phyloP scores from a whole-genome alignment of 2,329 filamentous ascomycete species.

The Ascochyta lentis region DNA sequence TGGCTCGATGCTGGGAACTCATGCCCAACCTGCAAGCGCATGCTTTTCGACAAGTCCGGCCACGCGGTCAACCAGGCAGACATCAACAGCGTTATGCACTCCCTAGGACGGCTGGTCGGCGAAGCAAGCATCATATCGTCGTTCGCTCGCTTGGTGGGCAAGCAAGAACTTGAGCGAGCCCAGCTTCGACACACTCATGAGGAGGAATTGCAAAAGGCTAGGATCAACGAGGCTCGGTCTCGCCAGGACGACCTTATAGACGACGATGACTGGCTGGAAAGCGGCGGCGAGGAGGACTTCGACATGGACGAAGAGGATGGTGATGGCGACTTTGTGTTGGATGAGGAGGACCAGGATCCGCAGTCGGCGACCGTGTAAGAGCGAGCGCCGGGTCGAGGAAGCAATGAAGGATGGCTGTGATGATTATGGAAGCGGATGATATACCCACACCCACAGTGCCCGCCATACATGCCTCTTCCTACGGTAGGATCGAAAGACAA shows the following conservation, averaged over 20 bases:
- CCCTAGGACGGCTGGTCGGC: background rate
- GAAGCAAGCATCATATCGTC: slow-evolving; percentile 3
- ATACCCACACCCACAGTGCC: background rate
- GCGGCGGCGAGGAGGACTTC: slow-evolving; percentile 18
- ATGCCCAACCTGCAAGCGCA: slow-evolving; percentile 28
- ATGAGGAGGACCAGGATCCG: slow-evolving; percentile 3
- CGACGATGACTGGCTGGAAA: slow-evolving; percentile 12
- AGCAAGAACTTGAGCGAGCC: slow-evolving; percentile 4
- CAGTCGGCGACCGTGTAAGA: background rate
- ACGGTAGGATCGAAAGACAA: no score
- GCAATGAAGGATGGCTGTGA: background rate
- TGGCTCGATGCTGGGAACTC: slow-evolving; percentile 29
- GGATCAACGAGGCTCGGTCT: slow-evolving; percentile 4
- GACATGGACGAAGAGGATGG: slow-evolving; percentile 12
- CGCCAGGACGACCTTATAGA: background rate
- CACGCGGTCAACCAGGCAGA: background rate
- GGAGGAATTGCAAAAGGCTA: slow-evolving; percentile 7
- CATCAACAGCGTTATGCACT: background rate
- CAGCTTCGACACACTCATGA: slow-evolving; percentile 8
- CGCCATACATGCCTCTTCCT: no score
- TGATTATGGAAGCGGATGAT: background rate
- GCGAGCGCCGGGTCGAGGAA: background rate
- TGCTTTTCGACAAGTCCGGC: slow-evolving; percentile 20
- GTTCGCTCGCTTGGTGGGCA: slow-evolving; percentile 14
- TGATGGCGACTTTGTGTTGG: background rate